Percentiles rank a stretch among this genome's conserved stretches.
These are phyloP conservation scores for Lasiosphaeriaceae sp. DNA, from an alignment of 495 filamentous ascomycete genomes.

Conservation along the genomic window DNA sequence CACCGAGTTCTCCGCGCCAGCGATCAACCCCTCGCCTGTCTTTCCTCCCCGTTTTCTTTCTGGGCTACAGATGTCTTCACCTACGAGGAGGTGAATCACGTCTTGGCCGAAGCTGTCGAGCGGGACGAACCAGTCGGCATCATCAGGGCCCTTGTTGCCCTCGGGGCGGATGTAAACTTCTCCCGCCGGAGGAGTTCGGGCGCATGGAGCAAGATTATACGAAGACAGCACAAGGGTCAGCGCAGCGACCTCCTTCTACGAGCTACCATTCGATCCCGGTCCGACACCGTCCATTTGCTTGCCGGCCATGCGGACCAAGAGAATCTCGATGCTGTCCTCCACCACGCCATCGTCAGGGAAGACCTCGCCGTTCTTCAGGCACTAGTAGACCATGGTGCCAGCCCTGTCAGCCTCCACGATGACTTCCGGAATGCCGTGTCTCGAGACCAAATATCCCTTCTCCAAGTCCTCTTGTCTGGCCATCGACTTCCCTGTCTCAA, in stretches of 20 bases:
- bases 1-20: conserved; percentile 16
- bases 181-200: conserved; percentile 14
- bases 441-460: conserved; percentile 15
- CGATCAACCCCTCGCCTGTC: conserved; percentile 15
- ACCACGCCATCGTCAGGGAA: conserved; percentile 22
- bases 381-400: conserved; percentile 27
- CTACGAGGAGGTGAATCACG: conserved; percentile 27
- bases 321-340: conserved; percentile 28
- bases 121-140: conserved; percentile 23
- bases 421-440: conserved; percentile 27
- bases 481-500: conserved; percentile 26
- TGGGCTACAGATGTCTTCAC: conserved; percentile 18
- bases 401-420: conserved; percentile 25
- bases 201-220: conserved; percentile 20
- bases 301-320: conserved; percentile 29
- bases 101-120: conserved; percentile 25
- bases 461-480: conserved; percentile 22
- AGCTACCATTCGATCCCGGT: conserved; percentile 21
- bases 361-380: conserved; percentile 22
- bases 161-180: conserved; percentile 33
- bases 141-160: conserved; percentile 23
- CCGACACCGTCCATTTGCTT: conserved; percentile 23
- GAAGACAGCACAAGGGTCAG: conserved; percentile 14
- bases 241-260: conserved; percentile 24
- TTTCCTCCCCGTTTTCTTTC: conserved; percentile 12